Evolutionary conservation across 139 green algal genomes (phyloP).

Genomic region (Nannochloris sp.): DNA sequence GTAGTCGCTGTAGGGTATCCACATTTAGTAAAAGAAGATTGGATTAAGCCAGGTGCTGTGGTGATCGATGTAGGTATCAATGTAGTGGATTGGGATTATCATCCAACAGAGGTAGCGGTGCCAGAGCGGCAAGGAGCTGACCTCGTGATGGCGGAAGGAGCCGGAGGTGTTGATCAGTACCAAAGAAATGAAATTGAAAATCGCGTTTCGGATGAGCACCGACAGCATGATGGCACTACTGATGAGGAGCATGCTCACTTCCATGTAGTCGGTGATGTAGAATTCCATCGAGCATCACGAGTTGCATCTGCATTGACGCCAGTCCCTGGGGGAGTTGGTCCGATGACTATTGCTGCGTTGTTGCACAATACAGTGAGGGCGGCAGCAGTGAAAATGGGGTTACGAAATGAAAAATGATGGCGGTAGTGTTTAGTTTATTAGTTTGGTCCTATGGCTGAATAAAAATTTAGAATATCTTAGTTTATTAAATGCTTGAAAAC

Average conservation of each 20-base stretch:
- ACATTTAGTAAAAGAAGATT: conserved; percentile 53
- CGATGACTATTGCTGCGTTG: conserved; percentile 98
- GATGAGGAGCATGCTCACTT: conserved; percentile 22
- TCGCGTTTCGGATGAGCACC: no score
- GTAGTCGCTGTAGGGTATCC: conserved; percentile 69
- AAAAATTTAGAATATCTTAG: background rate
- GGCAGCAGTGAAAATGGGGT: background rate
- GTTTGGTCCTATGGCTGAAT: no score
- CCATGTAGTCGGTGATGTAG: conserved; percentile 80
- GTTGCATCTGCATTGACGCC: conserved; percentile 81
- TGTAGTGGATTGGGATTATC: conserved; percentile 50
- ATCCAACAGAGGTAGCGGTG: no score
- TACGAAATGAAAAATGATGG: background rate
- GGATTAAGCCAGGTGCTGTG: conserved; percentile 88
- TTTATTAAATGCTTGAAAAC: background rate
- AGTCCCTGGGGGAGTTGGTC: conserved; percentile 91
- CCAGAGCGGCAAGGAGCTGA: no score
- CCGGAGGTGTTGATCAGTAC: no score
- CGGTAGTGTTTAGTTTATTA: no score
- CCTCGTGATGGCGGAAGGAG: no score
- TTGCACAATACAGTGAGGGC: conserved; percentile 42
- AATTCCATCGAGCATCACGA: conserved; percentile 52
- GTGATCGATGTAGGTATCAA: conserved; percentile 97
- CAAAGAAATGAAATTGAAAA: no score
- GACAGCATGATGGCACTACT: no score